Percentiles rank a stretch among this genome's conserved stretches.
These are phyloP conservation scores for Acacia concinna DNA, from an alignment of 331 rosid species.

Conservation along the genomic window DNA sequence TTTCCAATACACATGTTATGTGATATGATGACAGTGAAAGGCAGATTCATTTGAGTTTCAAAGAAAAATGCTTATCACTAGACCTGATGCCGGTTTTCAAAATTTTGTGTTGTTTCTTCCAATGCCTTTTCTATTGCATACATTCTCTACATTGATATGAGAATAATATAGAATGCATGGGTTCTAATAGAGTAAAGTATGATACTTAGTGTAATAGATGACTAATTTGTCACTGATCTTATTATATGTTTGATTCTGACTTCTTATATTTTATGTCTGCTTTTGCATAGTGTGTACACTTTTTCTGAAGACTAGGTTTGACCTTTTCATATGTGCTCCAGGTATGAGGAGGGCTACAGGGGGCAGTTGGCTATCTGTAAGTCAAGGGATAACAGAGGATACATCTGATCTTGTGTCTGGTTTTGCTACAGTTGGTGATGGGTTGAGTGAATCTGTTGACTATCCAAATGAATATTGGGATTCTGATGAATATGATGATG, in stretches of 20 bases:
- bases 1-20: neutral
- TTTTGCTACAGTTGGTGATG: conserved; percentile 93
- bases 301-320: conserved; percentile 20
- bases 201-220: neutral
- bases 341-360: conserved; percentile 84
- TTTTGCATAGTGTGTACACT: neutral
- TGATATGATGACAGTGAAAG: neutral
- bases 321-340: conserved; percentile 43
- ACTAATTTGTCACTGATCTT: conserved; percentile 13
- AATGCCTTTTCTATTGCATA: conserved; percentile 4
- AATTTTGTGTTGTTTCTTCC: neutral
- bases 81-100: conserved; percentile 7
- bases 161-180: neutral
- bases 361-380: conserved; percentile 94
- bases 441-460: conserved; percentile 71
- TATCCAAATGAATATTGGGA: conserved; percentile 80
- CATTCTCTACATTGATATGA: neutral
- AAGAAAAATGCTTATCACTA: conserved; percentile 1
- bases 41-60: neutral
- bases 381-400: conserved; percentile 97
- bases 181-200: neutral
- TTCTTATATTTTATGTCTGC: conserved; percentile 9
- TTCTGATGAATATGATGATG: conserved; percentile 80
- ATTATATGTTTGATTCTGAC: conserved; percentile 1
- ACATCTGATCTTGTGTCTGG: conserved; percentile 97